phyloP scores from a whole-genome alignment of 2,329 filamentous ascomycete species.

The Emergomyces orientalis region DNA sequence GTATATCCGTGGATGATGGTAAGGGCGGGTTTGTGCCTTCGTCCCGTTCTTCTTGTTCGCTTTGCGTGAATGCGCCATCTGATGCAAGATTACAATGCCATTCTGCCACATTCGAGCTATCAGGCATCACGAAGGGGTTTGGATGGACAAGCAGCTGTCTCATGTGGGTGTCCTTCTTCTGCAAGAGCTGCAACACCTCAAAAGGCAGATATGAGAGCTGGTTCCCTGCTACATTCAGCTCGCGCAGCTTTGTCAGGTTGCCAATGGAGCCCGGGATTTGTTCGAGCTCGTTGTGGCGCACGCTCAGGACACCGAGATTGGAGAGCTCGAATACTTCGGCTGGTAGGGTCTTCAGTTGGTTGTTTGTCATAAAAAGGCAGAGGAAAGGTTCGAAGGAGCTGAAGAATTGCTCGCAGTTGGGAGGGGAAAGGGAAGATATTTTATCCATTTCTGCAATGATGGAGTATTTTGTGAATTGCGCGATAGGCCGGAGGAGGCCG shows the following conservation, averaged over 20 bases:
- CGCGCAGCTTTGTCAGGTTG: constrained; percentile 34
- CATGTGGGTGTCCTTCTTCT: constrained; percentile 28
- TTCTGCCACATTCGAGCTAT: constrained; percentile 20
- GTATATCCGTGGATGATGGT: background rate
- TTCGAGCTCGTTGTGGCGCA: constrained; percentile 38
- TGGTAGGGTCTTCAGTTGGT: constrained; percentile 30
- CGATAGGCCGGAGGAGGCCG: constrained; percentile 29
- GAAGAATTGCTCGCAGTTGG: constrained; percentile 30
- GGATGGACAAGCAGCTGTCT: constrained; percentile 32
- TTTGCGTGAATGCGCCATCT: constrained; percentile 9
- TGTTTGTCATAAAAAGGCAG: constrained; percentile 37
- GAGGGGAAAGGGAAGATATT: background rate
- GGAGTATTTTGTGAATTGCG: constrained; percentile 35
- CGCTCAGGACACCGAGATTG: constrained; percentile 35
- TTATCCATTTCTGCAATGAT: constrained; percentile 15
- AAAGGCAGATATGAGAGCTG: constrained; percentile 35
- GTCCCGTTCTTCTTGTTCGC: background rate
- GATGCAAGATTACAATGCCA: constrained; percentile 23
- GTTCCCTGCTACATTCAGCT: constrained; percentile 40
- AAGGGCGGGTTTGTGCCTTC: background rate
- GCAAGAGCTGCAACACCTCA: constrained; percentile 34
- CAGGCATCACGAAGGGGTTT: constrained; percentile 28
- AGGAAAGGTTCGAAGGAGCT: constrained; percentile 34
- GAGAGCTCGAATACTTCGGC: constrained; percentile 35
- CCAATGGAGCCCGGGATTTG: constrained; percentile 35